phyloP scores from a whole-genome alignment of 169 alveolate genomes.

The Cystoisospora suis region DNA sequence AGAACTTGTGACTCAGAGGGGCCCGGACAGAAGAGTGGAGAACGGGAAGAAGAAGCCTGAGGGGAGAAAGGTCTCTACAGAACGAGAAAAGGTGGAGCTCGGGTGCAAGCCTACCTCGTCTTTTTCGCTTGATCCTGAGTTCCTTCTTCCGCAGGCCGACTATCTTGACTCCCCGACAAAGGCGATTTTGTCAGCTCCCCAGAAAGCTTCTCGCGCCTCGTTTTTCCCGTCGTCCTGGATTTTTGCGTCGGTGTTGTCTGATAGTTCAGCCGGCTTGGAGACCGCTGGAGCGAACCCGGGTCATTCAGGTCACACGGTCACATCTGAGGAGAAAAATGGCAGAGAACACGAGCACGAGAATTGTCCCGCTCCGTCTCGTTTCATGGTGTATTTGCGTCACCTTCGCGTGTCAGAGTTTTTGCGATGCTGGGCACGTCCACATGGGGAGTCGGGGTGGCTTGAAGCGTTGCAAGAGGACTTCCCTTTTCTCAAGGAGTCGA shows the following conservation, averaged over 20 bases:
- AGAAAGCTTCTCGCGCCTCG: no score
- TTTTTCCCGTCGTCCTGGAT: no score
- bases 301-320: no score
- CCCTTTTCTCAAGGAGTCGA: constrained; percentile 35
- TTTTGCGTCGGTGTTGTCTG: no score
- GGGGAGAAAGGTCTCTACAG: neutral
- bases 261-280: no score
- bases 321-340: no score
- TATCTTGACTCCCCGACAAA: neutral
- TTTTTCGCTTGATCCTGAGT: neutral
- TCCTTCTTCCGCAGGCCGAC: neutral
- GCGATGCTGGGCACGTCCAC: constrained; percentile 43
- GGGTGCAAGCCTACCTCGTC: neutral
- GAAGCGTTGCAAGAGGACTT: neutral
- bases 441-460: neutral
- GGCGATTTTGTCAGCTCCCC: no score
- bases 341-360: no score
- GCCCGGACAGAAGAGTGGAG: neutral
- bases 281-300: no score
- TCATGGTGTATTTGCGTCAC: constrained; percentile 24
- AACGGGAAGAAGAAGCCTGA: neutral
- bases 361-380: no score
- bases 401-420: constrained; percentile 47
- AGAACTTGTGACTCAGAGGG: neutral
- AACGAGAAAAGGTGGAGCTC: neutral